Conservation (phyloP, 192 early-diverging fungal species). For the Coemansia sp. region DNA sequence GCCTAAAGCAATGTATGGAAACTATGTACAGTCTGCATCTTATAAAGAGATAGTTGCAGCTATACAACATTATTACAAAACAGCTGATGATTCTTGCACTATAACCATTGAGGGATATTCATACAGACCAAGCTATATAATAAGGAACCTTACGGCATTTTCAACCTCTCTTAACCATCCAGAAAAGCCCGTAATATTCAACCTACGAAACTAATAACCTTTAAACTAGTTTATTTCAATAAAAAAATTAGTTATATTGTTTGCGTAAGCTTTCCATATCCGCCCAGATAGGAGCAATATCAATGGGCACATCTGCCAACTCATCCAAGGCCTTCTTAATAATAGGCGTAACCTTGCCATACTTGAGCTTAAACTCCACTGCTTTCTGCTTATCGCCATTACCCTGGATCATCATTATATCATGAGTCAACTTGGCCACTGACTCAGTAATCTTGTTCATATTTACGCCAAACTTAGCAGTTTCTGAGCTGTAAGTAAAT, state of each 20-base stretch:
- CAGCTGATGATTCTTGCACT: no score
- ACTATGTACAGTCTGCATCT: no score
- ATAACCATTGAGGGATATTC: no score
- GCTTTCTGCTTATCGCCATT: conserved; percentile 65
- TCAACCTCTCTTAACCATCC: no score
- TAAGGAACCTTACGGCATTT: no score
- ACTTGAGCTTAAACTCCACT: conserved; percentile 57
- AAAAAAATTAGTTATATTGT: background rate
- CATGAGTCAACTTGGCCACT: conserved; percentile 59
- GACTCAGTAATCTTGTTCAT: conserved; percentile 58
- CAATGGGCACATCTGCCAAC: conserved; percentile 54
- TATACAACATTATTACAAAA: no score
- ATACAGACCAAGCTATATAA: no score
- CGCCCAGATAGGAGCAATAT: conserved; percentile 48
- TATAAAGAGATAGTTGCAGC: no score
- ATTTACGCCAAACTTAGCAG: conserved; percentile 58
- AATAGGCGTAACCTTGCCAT: conserved; percentile 52
- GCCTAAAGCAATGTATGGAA: no score
- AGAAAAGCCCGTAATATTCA: no score
- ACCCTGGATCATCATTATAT: conserved; percentile 70
- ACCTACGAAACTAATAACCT: no score
- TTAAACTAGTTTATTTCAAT: no score
- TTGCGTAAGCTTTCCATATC: conserved; percentile 33
- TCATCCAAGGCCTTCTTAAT: conserved; percentile 56
- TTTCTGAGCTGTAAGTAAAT: conserved; percentile 51